Conservation (phyloP, 768 basidiomycete species). For the Cytidiella melzeri region DNA sequence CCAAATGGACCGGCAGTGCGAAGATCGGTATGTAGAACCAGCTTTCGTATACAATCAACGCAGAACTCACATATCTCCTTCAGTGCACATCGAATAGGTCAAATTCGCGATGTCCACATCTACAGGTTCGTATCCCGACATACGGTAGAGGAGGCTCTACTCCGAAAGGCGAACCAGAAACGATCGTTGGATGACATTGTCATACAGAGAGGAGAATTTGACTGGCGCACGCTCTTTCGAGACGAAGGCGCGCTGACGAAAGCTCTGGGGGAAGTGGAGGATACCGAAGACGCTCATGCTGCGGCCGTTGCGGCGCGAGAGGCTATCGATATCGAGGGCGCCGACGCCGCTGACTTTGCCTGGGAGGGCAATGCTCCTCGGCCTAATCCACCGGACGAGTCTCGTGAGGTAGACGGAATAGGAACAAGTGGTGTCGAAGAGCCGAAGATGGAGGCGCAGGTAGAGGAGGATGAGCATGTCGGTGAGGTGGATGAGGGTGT, state of each 20-base stretch:
- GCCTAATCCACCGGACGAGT: constrained; percentile 7
- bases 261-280: constrained; percentile 82
- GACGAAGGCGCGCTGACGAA: constrained; percentile 60
- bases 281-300: constrained; percentile 80
- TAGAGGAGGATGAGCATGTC: constrained; percentile 29
- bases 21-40: constrained; percentile 61
- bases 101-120: constrained; percentile 93
- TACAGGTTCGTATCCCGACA: constrained; percentile 87
- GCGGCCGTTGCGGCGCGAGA: constrained; percentile 72
- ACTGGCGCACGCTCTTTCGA: constrained; percentile 81
- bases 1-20: constrained; percentile 96
- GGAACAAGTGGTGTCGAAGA: constrained; percentile 25
- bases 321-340: constrained; percentile 66
- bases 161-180: constrained; percentile 97
- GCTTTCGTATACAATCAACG: too few species aligned
- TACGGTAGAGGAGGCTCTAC: constrained; percentile 95
- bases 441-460: constrained; percentile 11
- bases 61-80: background rate
- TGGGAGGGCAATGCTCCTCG: constrained; percentile 24
- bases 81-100: constrained; percentile 97
- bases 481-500: constrained; percentile 36
- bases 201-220: constrained; percentile 91
- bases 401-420: constrained; percentile 2
- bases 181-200: constrained; percentile 85
- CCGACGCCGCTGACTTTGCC: constrained; percentile 79